phyloP scores from a whole-genome alignment of 2,329 filamentous ascomycete species.

The Aschersonia sp. region DNA sequence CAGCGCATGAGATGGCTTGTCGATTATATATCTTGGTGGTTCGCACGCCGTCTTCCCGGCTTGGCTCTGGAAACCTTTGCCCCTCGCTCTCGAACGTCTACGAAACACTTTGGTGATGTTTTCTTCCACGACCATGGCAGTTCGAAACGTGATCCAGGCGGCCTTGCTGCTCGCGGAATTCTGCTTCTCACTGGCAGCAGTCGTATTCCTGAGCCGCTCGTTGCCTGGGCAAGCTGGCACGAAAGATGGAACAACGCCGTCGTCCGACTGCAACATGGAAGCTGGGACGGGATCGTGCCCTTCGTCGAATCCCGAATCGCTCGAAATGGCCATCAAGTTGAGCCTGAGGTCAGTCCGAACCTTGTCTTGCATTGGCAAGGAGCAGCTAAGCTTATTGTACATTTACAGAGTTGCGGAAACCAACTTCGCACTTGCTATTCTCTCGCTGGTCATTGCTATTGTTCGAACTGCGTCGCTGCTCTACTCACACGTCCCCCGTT shows the following conservation, averaged over 20 bases:
- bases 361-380: too few species aligned
- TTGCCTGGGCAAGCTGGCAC: background rate
- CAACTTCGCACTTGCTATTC: constrained; percentile 14
- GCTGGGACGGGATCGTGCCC: background rate
- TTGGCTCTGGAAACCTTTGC: background rate
- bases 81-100: background rate
- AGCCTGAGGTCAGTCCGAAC: constrained; percentile 6
- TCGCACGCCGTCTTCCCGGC: background rate
- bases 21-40: background rate
- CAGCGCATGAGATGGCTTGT: too few species aligned
- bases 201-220: background rate
- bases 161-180: background rate
- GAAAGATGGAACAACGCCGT: background rate
- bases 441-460: constrained; percentile 13
- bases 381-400: background rate
- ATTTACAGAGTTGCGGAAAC: constrained; percentile 12
- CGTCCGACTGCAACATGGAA: background rate
- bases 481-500: constrained; percentile 10
- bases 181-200: background rate
- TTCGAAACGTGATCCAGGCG: constrained; percentile 11
- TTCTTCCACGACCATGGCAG: constrained; percentile 14
- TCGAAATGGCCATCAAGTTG: constrained; percentile 13
- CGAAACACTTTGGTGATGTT: background rate
- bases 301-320: constrained; percentile 2
- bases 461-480: constrained; percentile 10